Percentiles rank a stretch among this genome's conserved stretches.
phyloP scores from a whole-genome alignment of 805 yeast species.

The Yamadazyma sp. region DNA sequence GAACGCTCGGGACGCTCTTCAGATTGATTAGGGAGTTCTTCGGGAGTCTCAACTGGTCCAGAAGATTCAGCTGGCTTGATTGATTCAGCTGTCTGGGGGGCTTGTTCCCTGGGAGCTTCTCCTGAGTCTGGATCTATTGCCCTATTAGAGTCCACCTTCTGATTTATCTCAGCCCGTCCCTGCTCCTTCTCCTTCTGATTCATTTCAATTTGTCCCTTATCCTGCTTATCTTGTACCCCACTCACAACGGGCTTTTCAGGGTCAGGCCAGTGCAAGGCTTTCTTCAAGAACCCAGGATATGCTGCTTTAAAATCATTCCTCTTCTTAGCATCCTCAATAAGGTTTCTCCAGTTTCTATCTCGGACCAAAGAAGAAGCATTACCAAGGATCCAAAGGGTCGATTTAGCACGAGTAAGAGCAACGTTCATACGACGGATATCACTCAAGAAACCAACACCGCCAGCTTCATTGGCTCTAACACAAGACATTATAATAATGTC shows the following conservation, averaged over 20 bases:
- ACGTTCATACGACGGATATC: slow-evolving; percentile 97
- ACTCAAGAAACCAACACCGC: slow-evolving; percentile 79
- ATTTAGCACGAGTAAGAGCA: slow-evolving; percentile 89
- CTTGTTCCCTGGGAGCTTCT: no score
- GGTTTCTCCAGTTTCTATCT: slow-evolving; percentile 70
- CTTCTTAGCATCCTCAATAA: slow-evolving; percentile 62
- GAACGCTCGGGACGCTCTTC: no score
- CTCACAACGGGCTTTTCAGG: background rate
- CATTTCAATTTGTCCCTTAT: background rate
- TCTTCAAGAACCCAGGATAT: slow-evolving; percentile 33
- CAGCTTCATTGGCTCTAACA: slow-evolving; percentile 79
- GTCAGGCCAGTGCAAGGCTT: background rate
- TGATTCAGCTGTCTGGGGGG: no score
- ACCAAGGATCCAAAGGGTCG: slow-evolving; percentile 92
- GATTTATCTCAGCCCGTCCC: background rate
- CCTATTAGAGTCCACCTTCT: no score
- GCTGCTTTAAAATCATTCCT: slow-evolving; percentile 41
- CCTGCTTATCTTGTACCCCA: no score
- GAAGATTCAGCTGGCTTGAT: no score
- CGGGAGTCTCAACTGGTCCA: no score
- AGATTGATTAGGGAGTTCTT: no score
- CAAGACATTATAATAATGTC: slow-evolving; percentile 92
- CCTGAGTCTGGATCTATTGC: no score
- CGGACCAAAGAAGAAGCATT: slow-evolving; percentile 61
- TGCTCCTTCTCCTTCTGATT: background rate